Percentiles rank a stretch among this genome's conserved stretches.
Conservation (phyloP, 805 yeast genomes). For the Candida germanica region DNA sequence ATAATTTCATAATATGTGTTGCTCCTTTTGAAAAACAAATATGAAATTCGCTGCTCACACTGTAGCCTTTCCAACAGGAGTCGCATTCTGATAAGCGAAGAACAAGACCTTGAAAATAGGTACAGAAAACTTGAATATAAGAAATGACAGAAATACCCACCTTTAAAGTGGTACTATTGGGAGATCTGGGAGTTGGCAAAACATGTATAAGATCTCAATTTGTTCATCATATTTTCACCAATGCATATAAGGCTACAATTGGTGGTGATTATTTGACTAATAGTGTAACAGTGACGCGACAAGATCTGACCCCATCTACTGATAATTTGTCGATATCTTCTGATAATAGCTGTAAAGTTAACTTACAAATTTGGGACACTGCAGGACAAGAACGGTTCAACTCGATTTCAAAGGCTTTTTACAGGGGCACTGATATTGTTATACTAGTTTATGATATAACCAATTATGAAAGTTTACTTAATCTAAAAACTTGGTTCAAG, state of each 20-base stretch:
- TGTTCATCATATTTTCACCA: constrained; percentile 52
- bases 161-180: constrained; percentile 52
- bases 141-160: constrained; percentile 11
- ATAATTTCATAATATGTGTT: constrained; percentile 86
- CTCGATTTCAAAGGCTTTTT: constrained; percentile 52
- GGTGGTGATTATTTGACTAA: constrained; percentile 58
- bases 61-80: too few relatives aligned
- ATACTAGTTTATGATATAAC: constrained; percentile 54
- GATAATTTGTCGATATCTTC: neutral
- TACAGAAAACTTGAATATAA: too few relatives aligned
- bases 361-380: constrained; percentile 55
- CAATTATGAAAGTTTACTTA: constrained; percentile 47
- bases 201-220: constrained; percentile 55
- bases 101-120: too few relatives aligned
- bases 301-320: neutral
- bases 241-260: constrained; percentile 55
- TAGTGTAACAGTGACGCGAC: constrained; percentile 17
- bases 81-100: too few relatives aligned
- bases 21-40: too few relatives aligned
- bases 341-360: neutral
- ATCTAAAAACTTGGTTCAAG: constrained; percentile 46
- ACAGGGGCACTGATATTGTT: constrained; percentile 57
- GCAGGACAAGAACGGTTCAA: constrained; percentile 48
- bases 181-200: constrained; percentile 60
- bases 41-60: too few relatives aligned